Percentiles rank a stretch among this genome's conserved stretches.
phyloP scores from a whole-genome alignment of 768 basidiomycete species.

The Boletus eberwhitei region DNA sequence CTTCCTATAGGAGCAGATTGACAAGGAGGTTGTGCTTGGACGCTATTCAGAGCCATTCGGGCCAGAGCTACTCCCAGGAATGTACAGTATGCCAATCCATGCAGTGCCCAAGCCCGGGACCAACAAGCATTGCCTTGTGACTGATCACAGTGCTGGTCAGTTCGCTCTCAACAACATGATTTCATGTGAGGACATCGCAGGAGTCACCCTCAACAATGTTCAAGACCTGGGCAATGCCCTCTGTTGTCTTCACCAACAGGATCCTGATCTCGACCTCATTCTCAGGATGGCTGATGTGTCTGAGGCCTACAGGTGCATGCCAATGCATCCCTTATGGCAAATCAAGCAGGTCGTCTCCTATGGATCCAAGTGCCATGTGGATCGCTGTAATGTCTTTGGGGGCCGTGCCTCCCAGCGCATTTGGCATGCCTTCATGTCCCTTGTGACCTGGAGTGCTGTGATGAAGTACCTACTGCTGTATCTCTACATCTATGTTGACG shows the following conservation, averaged over 20 bases:
- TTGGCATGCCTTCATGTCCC: slow-evolving; percentile 22
- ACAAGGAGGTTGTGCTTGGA: no score
- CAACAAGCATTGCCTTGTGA: slow-evolving; percentile 35
- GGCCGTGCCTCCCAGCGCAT: slow-evolving; percentile 15
- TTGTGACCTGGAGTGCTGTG: slow-evolving; percentile 22
- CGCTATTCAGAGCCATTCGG: no score
- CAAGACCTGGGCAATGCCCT: slow-evolving; percentile 29
- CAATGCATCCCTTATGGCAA: slow-evolving; percentile 40
- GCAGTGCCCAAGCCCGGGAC: slow-evolving; percentile 43
- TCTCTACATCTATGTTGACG: slow-evolving; percentile 30
- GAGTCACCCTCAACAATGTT: slow-evolving; percentile 34
- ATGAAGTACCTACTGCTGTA: slow-evolving; percentile 11
- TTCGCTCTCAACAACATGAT: slow-evolving; percentile 36
- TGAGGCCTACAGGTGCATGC: slow-evolving; percentile 36
- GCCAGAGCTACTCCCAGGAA: no score
- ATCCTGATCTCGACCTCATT: neutral
- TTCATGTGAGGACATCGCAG: slow-evolving; percentile 12
- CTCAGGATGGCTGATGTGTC: slow-evolving; percentile 37
- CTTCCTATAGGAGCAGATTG: no score
- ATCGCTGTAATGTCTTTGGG: slow-evolving; percentile 27
- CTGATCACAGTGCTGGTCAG: slow-evolving; percentile 36
- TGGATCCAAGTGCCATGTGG: slow-evolving; percentile 14
- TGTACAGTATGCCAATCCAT: slow-evolving; percentile 34
- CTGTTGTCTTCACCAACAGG: no score
- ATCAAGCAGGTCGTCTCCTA: slow-evolving; percentile 36